Percentiles rank a stretch among this genome's conserved stretches.
Conservation (phyloP, 1,139 yeast species). For the Magnusiomyces paraingens region DNA sequence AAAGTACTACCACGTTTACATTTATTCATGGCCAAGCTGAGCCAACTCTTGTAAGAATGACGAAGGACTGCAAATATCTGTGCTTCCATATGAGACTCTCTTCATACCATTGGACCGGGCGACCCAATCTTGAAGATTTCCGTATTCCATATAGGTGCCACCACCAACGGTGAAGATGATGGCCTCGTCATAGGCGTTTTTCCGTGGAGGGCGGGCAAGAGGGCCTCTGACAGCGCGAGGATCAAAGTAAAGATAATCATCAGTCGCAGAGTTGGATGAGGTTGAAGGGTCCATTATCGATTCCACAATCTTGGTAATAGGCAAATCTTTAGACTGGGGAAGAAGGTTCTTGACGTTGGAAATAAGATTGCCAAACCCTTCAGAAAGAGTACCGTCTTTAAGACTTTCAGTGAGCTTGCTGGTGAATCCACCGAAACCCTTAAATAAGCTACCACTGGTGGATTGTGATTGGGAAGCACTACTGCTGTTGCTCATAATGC, state of each 20-base stretch:
- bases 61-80: constrained; percentile 69
- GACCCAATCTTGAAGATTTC: constrained; percentile 89
- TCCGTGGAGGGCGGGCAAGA: constrained; percentile 79
- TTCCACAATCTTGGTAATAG: constrained; percentile 85
- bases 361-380: constrained; percentile 84
- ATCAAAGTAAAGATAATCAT: constrained; percentile 84
- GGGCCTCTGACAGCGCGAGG: constrained; percentile 84
- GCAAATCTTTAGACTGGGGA: constrained; percentile 82
- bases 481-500: constrained; percentile 38
- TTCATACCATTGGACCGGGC: constrained; percentile 35
- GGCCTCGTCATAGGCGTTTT: constrained; percentile 74
- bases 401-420: constrained; percentile 63
- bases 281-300: constrained; percentile 83
- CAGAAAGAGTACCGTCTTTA: constrained; percentile 53
- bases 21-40: background rate
- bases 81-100: constrained; percentile 77
- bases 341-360: constrained; percentile 80
- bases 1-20: no score
- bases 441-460: constrained; percentile 39
- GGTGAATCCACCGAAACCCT: constrained; percentile 71
- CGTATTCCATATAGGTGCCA: constrained; percentile 90
- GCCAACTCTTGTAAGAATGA: constrained; percentile 61
- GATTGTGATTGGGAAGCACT: constrained; percentile 18
- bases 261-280: constrained; percentile 43
- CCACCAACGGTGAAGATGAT: constrained; percentile 94